phyloP scores from a whole-genome alignment of 805 yeast genomes.

The Ogataea paradorogensis region DNA sequence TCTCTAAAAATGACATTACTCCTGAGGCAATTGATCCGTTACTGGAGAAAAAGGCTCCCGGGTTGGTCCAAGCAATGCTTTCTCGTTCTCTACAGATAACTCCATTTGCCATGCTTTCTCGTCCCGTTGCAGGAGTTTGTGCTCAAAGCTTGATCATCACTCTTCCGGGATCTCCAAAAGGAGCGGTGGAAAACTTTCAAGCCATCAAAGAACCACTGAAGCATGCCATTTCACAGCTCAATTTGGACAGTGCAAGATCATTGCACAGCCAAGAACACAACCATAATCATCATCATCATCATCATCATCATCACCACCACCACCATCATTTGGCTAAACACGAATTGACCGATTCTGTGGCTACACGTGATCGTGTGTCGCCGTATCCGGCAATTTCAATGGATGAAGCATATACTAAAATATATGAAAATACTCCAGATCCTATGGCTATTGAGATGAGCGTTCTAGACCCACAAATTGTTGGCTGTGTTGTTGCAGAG shows the following conservation, averaged over 20 bases:
- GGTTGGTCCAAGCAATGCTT: conserved; percentile 48
- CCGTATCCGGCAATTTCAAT: conserved; percentile 49
- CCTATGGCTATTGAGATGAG: conserved; percentile 25
- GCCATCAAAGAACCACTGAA: conserved; percentile 38
- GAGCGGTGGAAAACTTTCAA: conserved; percentile 42
- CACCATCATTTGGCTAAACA: conserved; percentile 36
- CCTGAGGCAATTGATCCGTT: conserved; percentile 49
- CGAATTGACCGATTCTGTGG: conserved; percentile 37
- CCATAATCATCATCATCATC: conserved; percentile 17
- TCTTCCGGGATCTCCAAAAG: conserved; percentile 53
- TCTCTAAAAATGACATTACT: conserved; percentile 42
- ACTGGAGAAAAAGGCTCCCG: conserved; percentile 45
- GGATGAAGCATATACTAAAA: conserved; percentile 36
- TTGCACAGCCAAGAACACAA: conserved; percentile 37
- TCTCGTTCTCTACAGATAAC: conserved; percentile 41
- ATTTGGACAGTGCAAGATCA: conserved; percentile 36
- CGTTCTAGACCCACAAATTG: conserved; percentile 27
- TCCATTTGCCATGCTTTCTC: conserved; percentile 45
- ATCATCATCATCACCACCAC: conserved; percentile 17
- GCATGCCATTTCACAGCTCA: conserved; percentile 43
- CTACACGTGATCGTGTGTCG: conserved; percentile 42
- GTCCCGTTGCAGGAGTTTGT: conserved; percentile 49
- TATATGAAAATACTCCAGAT: conserved; percentile 34
- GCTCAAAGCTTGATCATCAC: conserved; percentile 40
- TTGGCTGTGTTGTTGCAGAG: conserved; percentile 42